Conservation (phyloP, 140 eudicot genomes). For the Erigeron philadelphicus region DNA sequence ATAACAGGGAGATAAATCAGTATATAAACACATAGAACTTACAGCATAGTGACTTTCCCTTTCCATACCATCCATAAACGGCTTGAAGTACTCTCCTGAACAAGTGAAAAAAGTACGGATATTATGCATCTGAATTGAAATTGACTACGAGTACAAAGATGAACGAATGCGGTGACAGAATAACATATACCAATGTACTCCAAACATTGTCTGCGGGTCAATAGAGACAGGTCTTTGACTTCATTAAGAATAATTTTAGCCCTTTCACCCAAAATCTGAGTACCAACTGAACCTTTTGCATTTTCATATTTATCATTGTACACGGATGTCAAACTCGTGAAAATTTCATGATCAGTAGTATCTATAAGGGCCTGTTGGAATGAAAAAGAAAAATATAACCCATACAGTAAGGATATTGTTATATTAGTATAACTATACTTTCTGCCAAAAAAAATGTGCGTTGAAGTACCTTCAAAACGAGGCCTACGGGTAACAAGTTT, state of each 20-base stretch:
- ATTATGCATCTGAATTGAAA: slow-evolving; percentile 6
- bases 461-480: slow-evolving; percentile 68
- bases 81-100: slow-evolving; percentile 74
- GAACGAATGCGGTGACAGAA: neutral
- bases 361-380: slow-evolving; percentile 63
- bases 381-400: slow-evolving; percentile 13
- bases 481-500: slow-evolving; percentile 82
- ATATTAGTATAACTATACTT: neutral
- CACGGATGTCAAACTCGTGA: slow-evolving; percentile 65
- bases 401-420: neutral
- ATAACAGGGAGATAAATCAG: neutral
- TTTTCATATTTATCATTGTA: slow-evolving; percentile 61
- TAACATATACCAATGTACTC: slow-evolving; percentile 61
- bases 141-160: neutral
- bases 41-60: slow-evolving; percentile 55
- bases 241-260: slow-evolving; percentile 84
- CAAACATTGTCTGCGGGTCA: slow-evolving; percentile 62
- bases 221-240: slow-evolving; percentile 53
- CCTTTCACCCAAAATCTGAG: slow-evolving; percentile 88
- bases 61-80: slow-evolving; percentile 66
- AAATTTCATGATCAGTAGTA: slow-evolving; percentile 79
- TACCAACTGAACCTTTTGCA: slow-evolving; percentile 78
- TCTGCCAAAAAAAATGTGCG: neutral
- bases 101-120: slow-evolving; percentile 19
- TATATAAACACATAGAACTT: slow-evolving; percentile 34